These are phyloP conservation scores for Apiospora saccharicola DNA, from an alignment of 2,329 filamentous ascomycete species.

Conservation along the genomic window DNA sequence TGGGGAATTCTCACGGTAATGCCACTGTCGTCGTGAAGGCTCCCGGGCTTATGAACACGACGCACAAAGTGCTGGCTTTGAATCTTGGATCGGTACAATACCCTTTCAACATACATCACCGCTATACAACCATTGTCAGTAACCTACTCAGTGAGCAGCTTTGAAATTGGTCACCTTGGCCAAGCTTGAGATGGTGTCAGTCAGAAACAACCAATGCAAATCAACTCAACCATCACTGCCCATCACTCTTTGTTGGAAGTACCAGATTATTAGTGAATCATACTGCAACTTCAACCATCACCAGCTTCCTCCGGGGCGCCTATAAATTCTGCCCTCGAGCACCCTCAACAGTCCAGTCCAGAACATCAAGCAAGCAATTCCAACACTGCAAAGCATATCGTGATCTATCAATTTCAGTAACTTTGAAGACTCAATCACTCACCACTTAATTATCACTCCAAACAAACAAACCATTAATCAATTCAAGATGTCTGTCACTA, in stretches of 20 bases:
- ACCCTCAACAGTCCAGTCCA: neutral
- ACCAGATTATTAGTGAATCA: neutral
- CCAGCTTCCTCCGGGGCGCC: neutral
- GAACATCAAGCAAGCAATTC: neutral
- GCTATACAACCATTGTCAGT: neutral
- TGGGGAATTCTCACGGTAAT: neutral
- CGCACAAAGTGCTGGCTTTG: neutral
- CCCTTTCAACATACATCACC: neutral
- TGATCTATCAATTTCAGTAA: neutral
- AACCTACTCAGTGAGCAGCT: fast-evolving
- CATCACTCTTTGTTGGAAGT: neutral
- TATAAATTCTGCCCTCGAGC: neutral
- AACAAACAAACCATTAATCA: neutral
- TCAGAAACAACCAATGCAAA: neutral
- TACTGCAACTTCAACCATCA: neutral
- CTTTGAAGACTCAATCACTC: neutral
- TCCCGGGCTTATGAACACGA: neutral
- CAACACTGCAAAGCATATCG: neutral
- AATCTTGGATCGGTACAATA: too few relatives aligned
- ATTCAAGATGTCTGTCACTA: neutral
- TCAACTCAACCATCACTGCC: neutral
- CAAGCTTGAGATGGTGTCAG: neutral
- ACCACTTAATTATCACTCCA: neutral
- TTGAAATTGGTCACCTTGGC: neutral
- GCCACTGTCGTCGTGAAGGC: neutral